Percentiles rank a stretch among this genome's conserved stretches.
phyloP scores from a whole-genome alignment of 306 rosid species.

The Glycine tomentella region DNA sequence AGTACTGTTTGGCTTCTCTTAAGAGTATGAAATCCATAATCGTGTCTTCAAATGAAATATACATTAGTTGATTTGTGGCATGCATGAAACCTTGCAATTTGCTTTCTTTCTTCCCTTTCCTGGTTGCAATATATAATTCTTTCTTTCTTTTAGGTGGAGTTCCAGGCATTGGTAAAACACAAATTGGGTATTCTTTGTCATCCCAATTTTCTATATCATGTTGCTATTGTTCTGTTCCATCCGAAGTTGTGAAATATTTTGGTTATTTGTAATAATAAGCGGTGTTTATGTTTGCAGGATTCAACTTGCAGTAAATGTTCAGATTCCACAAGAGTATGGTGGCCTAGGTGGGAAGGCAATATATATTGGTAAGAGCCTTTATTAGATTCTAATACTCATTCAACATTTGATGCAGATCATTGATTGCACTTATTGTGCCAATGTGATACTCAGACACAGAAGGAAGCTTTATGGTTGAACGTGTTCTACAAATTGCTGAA shows the following conservation, averaged over 20 bases:
- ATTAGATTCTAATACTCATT: slow-evolving; percentile 22
- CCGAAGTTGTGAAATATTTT: slow-evolving; percentile 27
- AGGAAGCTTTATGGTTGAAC: slow-evolving; percentile 97
- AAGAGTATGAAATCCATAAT: background rate
- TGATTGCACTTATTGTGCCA: slow-evolving; percentile 44
- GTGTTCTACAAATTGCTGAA: slow-evolving; percentile 88
- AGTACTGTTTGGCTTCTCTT: slow-evolving; percentile 41
- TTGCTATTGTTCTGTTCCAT: slow-evolving; percentile 10
- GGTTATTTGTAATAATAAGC: slow-evolving; percentile 18
- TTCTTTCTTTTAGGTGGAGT: slow-evolving; percentile 72
- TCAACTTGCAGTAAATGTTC: slow-evolving; percentile 95
- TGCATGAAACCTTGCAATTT: slow-evolving; percentile 1
- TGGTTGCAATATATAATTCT: slow-evolving; percentile 20
- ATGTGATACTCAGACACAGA: slow-evolving; percentile 73
- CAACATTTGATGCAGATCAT: slow-evolving; percentile 24
- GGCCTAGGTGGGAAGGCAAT: slow-evolving; percentile 92
- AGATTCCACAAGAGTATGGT: slow-evolving; percentile 81
- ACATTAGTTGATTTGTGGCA: slow-evolving; percentile 3
- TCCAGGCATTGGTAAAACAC: slow-evolving; percentile 98
- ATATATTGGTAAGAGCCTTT: slow-evolving; percentile 72
- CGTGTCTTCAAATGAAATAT: slow-evolving; percentile 3
- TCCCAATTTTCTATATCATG: slow-evolving; percentile 23
- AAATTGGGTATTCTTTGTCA: slow-evolving; percentile 73
- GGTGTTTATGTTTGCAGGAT: slow-evolving; percentile 63
- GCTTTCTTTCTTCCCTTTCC: slow-evolving; percentile 30